These are phyloP conservation scores for Meira nashicola DNA, from an alignment of 1,284 basidiomycete species.

Conservation along the genomic window DNA sequence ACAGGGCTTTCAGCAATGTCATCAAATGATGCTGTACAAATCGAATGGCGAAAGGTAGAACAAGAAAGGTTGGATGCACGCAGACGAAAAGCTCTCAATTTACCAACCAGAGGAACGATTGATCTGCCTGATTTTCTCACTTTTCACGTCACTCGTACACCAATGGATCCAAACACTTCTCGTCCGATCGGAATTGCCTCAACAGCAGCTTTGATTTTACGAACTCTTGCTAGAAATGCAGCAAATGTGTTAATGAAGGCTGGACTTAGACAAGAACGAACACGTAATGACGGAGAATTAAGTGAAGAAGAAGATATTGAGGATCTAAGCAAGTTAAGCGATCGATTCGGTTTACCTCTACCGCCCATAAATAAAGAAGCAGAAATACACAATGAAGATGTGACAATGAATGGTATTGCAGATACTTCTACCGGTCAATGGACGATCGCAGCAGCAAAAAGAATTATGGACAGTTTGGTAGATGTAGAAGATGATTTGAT, in stretches of 20 bases:
- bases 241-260: constrained; percentile 29
- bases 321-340: not conserved
- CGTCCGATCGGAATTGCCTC: constrained; percentile 41
- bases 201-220: constrained; percentile 38
- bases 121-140: constrained; percentile 38
- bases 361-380: constrained; percentile 10
- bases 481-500: constrained; percentile 37
- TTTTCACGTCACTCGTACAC: constrained; percentile 46
- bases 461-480: constrained; percentile 37
- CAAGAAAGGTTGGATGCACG: not conserved
- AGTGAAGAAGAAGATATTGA: constrained; percentile 20
- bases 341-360: constrained; percentile 40
- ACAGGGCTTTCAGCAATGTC: not conserved
- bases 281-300: constrained; percentile 12
- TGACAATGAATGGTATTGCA: constrained; percentile 14
- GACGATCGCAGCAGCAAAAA: constrained; percentile 32
- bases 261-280: constrained; percentile 23
- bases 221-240: constrained; percentile 39
- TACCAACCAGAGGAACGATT: constrained; percentile 30
- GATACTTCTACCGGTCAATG: constrained; percentile 12
- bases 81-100: constrained; percentile 1
- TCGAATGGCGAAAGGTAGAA: not conserved
- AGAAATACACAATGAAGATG: constrained; percentile 6
- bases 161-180: constrained; percentile 30
- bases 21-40: not conserved